Percentiles rank a stretch among this genome's conserved stretches.
phyloP scores from a whole-genome alignment of 2,329 filamentous ascomycete genomes.

The Lojkania enalia region DNA sequence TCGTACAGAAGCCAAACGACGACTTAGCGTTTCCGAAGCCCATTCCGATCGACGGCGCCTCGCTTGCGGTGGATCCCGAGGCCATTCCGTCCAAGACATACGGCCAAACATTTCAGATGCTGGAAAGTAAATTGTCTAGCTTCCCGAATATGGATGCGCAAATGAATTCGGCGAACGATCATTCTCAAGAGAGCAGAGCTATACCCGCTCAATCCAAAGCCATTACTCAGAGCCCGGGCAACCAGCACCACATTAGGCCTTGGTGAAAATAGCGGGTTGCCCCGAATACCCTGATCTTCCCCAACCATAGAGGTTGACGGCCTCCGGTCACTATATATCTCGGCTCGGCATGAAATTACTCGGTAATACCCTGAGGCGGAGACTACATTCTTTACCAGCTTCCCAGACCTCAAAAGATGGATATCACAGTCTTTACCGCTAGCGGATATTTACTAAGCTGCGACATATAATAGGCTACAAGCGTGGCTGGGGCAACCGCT shows the following conservation, averaged over 20 bases:
- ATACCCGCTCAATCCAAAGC: slow-evolving; percentile 2
- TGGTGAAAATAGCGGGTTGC: slow-evolving; percentile 3
- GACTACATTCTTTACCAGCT: too few relatives aligned
- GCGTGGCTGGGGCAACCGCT: too few relatives aligned
- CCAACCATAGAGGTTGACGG: too few relatives aligned
- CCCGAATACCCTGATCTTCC: too few relatives aligned
- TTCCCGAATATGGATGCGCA: slow-evolving; percentile 22
- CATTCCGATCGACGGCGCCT: slow-evolving; percentile 24
- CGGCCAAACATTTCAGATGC: slow-evolving; percentile 30
- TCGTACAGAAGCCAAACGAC: slow-evolving; percentile 21
- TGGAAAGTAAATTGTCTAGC: slow-evolving; percentile 24
- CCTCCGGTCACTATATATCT: too few relatives aligned
- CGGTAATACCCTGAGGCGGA: too few relatives aligned
- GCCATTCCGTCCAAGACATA: slow-evolving; percentile 36
- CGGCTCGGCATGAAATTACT: too few relatives aligned
- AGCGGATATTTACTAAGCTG: too few relatives aligned
- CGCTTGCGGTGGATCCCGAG: slow-evolving; percentile 30
- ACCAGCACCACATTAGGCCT: slow-evolving; percentile 1
- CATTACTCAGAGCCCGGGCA: slow-evolving; percentile 1
- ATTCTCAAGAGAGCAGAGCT: slow-evolving; percentile 7
- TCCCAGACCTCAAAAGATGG: too few relatives aligned
- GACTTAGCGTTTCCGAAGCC: slow-evolving; percentile 17
- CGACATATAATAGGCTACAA: too few relatives aligned
- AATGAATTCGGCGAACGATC: slow-evolving; percentile 1
- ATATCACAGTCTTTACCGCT: too few relatives aligned